Percentiles rank a stretch among this genome's conserved stretches.
These are phyloP conservation scores for Aspergillus caelatus DNA, from an alignment of 2,329 filamentous ascomycete genomes.

Conservation along the genomic window DNA sequence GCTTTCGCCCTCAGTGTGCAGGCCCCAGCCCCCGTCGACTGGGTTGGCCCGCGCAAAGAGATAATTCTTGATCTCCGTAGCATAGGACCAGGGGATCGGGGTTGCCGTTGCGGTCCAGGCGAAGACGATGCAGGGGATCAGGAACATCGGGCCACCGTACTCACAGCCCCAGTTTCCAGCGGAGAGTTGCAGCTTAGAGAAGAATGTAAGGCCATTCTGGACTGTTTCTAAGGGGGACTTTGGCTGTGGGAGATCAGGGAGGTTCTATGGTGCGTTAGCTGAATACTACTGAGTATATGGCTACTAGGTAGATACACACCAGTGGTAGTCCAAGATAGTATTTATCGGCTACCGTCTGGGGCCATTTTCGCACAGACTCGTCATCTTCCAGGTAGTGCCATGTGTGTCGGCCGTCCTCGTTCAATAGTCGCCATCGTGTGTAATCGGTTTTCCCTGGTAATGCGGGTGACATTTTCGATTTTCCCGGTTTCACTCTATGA, in stretches of 20 bases:
- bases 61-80: conserved; percentile 5
- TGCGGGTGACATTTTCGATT: not conserved
- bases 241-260: not conserved
- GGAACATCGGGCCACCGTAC: conserved; percentile 5
- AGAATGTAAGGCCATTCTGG: not conserved
- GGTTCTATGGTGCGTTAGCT: not conserved
- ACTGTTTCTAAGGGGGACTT: not conserved
- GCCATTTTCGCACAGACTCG: not conserved
- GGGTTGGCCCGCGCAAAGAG: not conserved
- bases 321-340: conserved; percentile 7
- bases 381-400: conserved; percentile 11
- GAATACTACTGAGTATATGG: not conserved
- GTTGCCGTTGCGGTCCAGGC: conserved; percentile 7
- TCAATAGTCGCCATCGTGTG: conserved; percentile 5
- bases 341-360: conserved; percentile 5
- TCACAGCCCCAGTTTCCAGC: conserved; percentile 6
- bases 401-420: not conserved
- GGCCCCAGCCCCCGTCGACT: conserved; percentile 11
- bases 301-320: not conserved
- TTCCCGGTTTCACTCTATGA: not conserved
- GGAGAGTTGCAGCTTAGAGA: not conserved
- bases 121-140: conserved; percentile 6
- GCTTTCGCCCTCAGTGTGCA: not conserved
- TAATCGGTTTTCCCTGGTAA: not conserved
- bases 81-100: not conserved